A percentile compares a stretch with the other conserved stretches of the same genome.
phyloP scores from a whole-genome alignment of 2,329 filamentous ascomycete species.

The Cylindrodendrum hubeiense region DNA sequence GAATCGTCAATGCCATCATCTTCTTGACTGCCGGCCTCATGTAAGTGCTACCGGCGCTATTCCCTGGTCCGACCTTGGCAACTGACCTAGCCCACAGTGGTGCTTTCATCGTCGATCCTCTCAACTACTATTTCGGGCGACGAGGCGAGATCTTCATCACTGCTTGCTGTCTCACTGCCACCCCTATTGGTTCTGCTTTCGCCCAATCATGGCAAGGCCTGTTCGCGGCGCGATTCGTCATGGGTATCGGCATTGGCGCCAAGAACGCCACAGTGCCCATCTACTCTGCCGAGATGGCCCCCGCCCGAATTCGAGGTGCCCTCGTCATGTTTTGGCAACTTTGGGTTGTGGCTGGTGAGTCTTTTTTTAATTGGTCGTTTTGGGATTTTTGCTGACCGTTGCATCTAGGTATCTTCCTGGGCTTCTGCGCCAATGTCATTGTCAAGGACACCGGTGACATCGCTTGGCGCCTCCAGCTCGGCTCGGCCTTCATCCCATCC shows the following conservation, averaged over 20 bases:
- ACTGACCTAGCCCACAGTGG: conserved; percentile 28
- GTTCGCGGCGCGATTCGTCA: conserved; percentile 73
- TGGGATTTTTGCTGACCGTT: not conserved
- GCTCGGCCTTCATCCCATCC: conserved; percentile 66
- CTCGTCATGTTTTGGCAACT: conserved; percentile 83
- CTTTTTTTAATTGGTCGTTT: not conserved
- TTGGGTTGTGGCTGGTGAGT: conserved; percentile 44
- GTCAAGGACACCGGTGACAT: conserved; percentile 64
- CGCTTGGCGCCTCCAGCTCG: conserved; percentile 73
- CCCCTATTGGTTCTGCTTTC: conserved; percentile 61
- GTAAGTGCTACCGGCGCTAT: conserved; percentile 53
- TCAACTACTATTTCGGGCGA: conserved; percentile 74
- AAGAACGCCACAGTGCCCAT: conserved; percentile 76
- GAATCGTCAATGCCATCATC: conserved; percentile 50
- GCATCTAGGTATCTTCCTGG: conserved; percentile 53
- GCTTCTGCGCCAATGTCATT: conserved; percentile 66
- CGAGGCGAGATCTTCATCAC: conserved; percentile 75
- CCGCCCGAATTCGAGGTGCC: conserved; percentile 75
- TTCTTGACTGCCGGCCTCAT: conserved; percentile 65
- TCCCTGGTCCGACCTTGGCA: not conserved
- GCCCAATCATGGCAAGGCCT: conserved; percentile 75
- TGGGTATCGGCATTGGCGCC: conserved; percentile 77
- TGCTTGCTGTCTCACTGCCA: conserved; percentile 55
- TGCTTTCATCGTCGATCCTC: conserved; percentile 59
- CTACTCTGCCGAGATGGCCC: conserved; percentile 79